A percentile compares a stretch with the other conserved stretches of the same genome.
These are phyloP conservation scores for Rhizopogon roseolus DNA, from an alignment of 768 basidiomycete genomes.

Conservation along the genomic window DNA sequence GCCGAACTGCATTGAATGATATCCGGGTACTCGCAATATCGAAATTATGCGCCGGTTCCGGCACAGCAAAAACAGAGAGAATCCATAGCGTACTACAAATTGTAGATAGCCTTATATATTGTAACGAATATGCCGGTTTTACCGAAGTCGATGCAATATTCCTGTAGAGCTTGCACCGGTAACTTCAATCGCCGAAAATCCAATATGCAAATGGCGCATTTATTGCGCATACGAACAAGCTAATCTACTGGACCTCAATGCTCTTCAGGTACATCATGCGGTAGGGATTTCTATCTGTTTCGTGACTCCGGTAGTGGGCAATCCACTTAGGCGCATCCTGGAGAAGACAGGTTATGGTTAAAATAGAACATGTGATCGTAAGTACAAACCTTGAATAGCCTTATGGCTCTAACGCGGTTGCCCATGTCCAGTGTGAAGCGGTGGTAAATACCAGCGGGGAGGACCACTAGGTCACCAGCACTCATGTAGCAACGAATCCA, in stretches of 20 bases:
- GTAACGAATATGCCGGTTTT: too few relatives aligned
- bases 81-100: too few relatives aligned
- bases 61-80: too few relatives aligned
- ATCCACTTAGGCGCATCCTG: constrained; percentile 93
- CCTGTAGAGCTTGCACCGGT: too few relatives aligned
- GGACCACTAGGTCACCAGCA: constrained; percentile 77
- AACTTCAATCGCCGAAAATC: too few relatives aligned
- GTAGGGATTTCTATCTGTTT: constrained; percentile 61
- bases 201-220: too few relatives aligned
- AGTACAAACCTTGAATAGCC: constrained; percentile 71
- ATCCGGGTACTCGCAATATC: too few relatives aligned
- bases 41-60: too few relatives aligned
- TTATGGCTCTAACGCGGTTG: constrained; percentile 67
- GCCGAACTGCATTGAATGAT: too few relatives aligned
- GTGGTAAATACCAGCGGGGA: constrained; percentile 90
- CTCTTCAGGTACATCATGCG: constrained; percentile 54
- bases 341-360: background rate
- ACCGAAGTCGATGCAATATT: too few relatives aligned
- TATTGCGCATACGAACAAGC: background rate
- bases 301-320: constrained; percentile 59
- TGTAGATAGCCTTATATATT: too few relatives aligned
- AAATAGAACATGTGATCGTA: background rate
- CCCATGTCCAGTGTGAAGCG: constrained; percentile 82
- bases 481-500: constrained; percentile 80
- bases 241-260: constrained; percentile 32